Evolutionary conservation across 192 early-diverging fungal genomes (phyloP).

Genomic region (Anaeromyces robustus): DNA sequence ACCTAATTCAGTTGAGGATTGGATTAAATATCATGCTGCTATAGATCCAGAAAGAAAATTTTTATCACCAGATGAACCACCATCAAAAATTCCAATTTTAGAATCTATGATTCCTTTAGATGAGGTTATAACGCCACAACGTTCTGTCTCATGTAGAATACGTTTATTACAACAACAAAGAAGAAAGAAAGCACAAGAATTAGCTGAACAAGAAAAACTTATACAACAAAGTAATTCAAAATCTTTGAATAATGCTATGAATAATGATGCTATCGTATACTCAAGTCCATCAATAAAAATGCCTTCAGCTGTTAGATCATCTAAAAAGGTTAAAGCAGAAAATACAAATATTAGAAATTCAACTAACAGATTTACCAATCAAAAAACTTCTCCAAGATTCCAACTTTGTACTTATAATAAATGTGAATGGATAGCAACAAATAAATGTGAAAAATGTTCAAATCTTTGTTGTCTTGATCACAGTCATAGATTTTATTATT

Average conservation of each 20-base stretch:
- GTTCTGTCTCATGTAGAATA: background rate
- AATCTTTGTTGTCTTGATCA: background rate
- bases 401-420: background rate
- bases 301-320: background rate
- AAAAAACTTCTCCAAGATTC: background rate
- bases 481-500: background rate
- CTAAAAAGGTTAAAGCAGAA: background rate
- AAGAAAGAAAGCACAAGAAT: background rate
- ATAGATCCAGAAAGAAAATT: background rate
- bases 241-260: background rate
- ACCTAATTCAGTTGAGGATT: background rate
- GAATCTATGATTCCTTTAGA: background rate
- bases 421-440: background rate
- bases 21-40: background rate
- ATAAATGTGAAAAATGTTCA: background rate
- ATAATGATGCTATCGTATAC: background rate
- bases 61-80: background rate
- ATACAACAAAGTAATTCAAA: background rate
- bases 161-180: background rate
- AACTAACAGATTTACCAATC: background rate
- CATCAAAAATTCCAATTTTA: background rate
- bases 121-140: background rate
- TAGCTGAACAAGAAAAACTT: background rate
- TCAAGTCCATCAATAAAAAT: background rate
- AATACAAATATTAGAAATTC: background rate